These are phyloP conservation scores for Globisporangium apiculatum DNA, from an alignment of 352 stramenopile genomes.

Conservation along the genomic window DNA sequence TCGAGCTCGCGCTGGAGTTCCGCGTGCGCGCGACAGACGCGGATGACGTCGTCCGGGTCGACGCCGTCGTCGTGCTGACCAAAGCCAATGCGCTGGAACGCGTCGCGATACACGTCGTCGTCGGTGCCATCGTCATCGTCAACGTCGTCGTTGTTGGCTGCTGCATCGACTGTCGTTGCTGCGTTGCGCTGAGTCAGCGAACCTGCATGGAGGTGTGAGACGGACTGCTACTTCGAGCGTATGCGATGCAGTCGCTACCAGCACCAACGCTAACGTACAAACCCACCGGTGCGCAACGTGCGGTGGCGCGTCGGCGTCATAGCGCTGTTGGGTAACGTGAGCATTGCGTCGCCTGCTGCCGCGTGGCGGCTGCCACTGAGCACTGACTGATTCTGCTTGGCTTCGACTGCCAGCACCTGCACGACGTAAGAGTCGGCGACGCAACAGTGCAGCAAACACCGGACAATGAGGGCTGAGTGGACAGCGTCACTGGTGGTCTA, in stretches of 20 bases:
- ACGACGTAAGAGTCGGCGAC: background rate
- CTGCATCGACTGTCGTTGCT: background rate
- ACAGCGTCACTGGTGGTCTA: background rate
- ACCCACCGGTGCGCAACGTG: conserved; percentile 1
- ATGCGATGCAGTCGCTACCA: too few relatives aligned
- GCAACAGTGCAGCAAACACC: background rate
- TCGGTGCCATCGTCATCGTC: background rate
- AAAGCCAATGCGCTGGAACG: conserved; percentile 69
- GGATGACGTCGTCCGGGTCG: conserved; percentile 64
- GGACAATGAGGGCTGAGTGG: too few relatives aligned
- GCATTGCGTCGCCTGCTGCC: background rate
- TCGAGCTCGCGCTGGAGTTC: conserved; percentile 65
- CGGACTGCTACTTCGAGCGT: background rate
- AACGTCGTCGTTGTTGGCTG: background rate
- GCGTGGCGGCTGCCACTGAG: background rate
- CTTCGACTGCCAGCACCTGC: conserved; percentile 10
- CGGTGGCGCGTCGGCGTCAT: background rate
- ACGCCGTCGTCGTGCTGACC: conserved; percentile 40
- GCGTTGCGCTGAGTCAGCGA: conserved; percentile 6
- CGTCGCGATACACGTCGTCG: conserved; percentile 36
- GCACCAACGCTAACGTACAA: background rate
- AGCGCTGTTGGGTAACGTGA: background rate
- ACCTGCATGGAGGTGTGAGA: background rate
- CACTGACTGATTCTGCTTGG: conserved; percentile 1
- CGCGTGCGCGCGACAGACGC: conserved; percentile 54